These are phyloP conservation scores for Tetrapisispora nanseiensis DNA, from an alignment of 805 yeast genomes.

Conservation along the genomic window DNA sequence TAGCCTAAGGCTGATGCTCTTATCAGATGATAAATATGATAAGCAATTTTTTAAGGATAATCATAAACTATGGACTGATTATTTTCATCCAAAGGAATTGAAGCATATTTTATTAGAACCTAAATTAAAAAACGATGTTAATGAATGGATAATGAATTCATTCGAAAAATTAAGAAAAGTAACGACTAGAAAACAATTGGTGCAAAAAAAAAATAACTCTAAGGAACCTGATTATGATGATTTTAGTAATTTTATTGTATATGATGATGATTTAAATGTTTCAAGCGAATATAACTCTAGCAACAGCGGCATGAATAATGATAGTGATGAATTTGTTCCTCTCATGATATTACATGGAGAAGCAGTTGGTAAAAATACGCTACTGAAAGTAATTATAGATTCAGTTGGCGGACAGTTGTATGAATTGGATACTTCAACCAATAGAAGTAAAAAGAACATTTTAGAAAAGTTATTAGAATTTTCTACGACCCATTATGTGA, in stretches of 20 bases:
- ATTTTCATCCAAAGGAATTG: constrained; percentile 25
- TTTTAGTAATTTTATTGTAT: constrained; percentile 29
- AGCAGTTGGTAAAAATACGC: constrained; percentile 72
- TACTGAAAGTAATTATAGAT: constrained; percentile 57
- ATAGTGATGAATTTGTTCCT: constrained; percentile 40
- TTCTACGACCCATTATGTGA: constrained; percentile 75
- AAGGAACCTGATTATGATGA: constrained; percentile 13
- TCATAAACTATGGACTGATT: constrained; percentile 21
- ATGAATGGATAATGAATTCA: constrained; percentile 28
- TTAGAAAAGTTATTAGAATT: constrained; percentile 59
- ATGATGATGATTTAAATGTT: constrained; percentile 16
- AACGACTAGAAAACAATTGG: constrained; percentile 29
- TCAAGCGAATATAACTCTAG: not conserved
- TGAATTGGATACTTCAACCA: constrained; percentile 70
- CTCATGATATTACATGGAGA: constrained; percentile 57
- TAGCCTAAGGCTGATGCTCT: not conserved
- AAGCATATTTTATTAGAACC: constrained; percentile 27
- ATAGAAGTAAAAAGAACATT: constrained; percentile 65
- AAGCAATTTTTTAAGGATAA: not conserved
- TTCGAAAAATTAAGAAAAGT: constrained; percentile 27
- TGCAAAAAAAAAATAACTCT: constrained; percentile 8
- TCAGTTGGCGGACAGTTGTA: constrained; percentile 61
- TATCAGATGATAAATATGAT: not conserved
- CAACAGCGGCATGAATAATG: constrained; percentile 4
- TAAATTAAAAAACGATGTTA: constrained; percentile 12